Base-by-base conservation (phyloP, 164 flowering plant genomes). In the Amborella trichopoda region DNA sequence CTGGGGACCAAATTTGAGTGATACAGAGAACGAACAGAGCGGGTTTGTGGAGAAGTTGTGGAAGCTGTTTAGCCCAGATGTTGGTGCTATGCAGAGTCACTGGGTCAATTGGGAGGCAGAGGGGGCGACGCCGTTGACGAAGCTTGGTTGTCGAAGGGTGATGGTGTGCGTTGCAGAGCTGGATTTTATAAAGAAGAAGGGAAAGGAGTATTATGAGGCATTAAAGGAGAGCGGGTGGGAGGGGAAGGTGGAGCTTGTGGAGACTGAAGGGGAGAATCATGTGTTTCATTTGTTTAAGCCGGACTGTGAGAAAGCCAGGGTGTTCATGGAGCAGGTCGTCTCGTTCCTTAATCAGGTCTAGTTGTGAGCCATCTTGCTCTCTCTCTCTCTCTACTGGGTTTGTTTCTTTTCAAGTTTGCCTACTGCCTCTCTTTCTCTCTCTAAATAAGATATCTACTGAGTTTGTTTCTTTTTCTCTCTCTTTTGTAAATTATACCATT, bases 101-200 rank as follows among this genome's bases (percentile, higher is more conserved):
- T n/a, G n/a, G 2, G 9, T 68, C 30, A 63, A 68, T 36, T 67
- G 63, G 33, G 54, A 23, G 0, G 43, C 26, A 3, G 62, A 44
- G 18, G 34, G 27, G 1, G 54, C 48, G 17, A 62, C 63, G 44
- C 48, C 55, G 5, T 16, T 68, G 55, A 8, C 26, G 26, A 13
- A 25, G 28, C 10, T 66, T 20, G 65, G 55, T 28, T 58, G 69
- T 26, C 23, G 23, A 5, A 50, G 48, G 27, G 67, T 70, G 56
- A 6, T 68, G 22, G 63, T 73, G 0, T 68, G 61, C 24, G 58
- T 65, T 36, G 68, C 75, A 20, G 78, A 63, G 60, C 54, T 52
- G 40, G 78, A 74, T 44, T 6, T 36, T 13, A 22, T 74, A 49
- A 62, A 48, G 18, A 51, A 49, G 2, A 50, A 65, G 20, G 75